Base-by-base conservation (phyloP, 2,329 filamentous ascomycete species). In the Penicillium sp. region DNA sequence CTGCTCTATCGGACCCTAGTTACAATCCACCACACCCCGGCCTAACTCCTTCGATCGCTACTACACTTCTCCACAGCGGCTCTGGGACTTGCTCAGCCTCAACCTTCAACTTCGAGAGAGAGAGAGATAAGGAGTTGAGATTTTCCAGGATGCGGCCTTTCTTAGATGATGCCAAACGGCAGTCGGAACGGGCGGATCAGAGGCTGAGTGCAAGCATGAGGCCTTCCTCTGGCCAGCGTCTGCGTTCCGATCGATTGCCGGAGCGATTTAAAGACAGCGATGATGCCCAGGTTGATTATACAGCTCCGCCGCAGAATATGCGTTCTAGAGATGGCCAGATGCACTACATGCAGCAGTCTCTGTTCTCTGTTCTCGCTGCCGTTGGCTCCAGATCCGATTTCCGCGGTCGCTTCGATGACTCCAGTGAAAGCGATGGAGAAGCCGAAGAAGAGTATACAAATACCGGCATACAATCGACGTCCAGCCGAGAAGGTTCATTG, bases 281-380 rank as follows among this genome's bases (percentile, higher is more conserved):
- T 62, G 86, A 88, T 75, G 83, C 81, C 5, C 80, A 88, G 19
- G 82, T 87, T 42, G 87, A 88, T 72, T 84, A 85, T 62, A 85
- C 84, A 14, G 84, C 84, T 54, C 82, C 84, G 2, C 82, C 81
- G n/a, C 70, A 66, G 37, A 71, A 68, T 43, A 65, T 65, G 55
- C 68, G 68, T 14, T 75, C 76, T n/a, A 70, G 73, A 38, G 78
- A 78, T 59, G 74, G 78, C 55, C 78, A 80, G 46, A 73, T 80
- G 52, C 78, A 83, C 62, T 92, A 93, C 71, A 92, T 96, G 88
- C 95, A 97, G 76, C 93, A 97, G 81, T 96, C 92, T 66, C 89
- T 98, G 58, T 96, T 97, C 75, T 93, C 92, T 57, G 86, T 98
- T 78, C 93, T 98, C 67, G 91, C 93, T 6, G 92, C 92, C 16